These are phyloP conservation scores for Fusarium scirpi DNA, from an alignment of 2,329 filamentous ascomycete species.

Conservation along the genomic window DNA sequence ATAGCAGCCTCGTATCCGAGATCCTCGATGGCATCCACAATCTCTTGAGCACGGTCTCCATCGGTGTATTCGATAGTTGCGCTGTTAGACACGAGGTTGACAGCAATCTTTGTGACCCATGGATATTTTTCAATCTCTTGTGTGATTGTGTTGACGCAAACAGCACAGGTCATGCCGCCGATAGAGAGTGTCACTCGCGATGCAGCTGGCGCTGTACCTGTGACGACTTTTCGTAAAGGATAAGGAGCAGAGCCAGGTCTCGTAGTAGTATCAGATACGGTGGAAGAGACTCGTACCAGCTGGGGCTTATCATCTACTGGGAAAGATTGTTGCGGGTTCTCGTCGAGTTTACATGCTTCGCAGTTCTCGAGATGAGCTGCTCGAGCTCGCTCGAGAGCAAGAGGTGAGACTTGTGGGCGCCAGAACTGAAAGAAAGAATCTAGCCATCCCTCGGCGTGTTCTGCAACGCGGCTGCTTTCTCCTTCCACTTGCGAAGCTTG, in stretches of 20 bases:
- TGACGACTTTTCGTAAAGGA: constrained; percentile 44
- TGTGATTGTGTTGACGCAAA: constrained; percentile 74
- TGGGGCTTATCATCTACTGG: constrained; percentile 18
- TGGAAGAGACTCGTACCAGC: constrained; percentile 21
- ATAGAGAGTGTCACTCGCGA: constrained; percentile 68
- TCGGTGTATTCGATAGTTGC: constrained; percentile 69
- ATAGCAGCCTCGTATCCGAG: constrained; percentile 75
- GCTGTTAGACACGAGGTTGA: constrained; percentile 77
- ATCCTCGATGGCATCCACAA: constrained; percentile 66
- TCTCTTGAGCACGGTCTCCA: constrained; percentile 47
- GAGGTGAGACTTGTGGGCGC: constrained; percentile 44
- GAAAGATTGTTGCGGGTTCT: neutral
- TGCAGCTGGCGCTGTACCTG: constrained; percentile 21
- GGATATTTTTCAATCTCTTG: constrained; percentile 66
- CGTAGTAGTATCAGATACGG: constrained; percentile 17
- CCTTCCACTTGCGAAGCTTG: constrained; percentile 40
- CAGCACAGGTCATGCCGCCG: constrained; percentile 79
- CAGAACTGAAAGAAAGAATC: constrained; percentile 52
- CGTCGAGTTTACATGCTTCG: constrained; percentile 50
- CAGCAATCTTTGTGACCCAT: constrained; percentile 68
- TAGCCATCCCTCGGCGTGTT: constrained; percentile 38
- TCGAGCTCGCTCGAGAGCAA: constrained; percentile 39
- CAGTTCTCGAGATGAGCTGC: constrained; percentile 55
- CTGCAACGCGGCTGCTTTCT: constrained; percentile 41
- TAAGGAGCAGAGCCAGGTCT: constrained; percentile 18